Evolutionary conservation across 1,139 yeast genomes (phyloP).

Genomic region (Suhomyces kunorum): DNA sequence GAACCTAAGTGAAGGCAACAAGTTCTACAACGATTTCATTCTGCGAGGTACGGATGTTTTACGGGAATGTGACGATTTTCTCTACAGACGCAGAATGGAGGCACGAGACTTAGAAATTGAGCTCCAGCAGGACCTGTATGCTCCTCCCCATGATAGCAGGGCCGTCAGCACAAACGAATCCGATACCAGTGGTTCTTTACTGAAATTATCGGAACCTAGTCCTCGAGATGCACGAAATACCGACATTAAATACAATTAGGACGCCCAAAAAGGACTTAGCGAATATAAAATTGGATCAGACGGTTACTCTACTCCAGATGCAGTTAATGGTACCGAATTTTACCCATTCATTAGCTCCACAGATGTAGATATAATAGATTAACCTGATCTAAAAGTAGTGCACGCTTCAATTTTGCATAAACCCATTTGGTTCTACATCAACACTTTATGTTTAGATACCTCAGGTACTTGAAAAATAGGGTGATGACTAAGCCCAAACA

Average conservation of each 20-base stretch:
- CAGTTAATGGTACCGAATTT: not conserved
- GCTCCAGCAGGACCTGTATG: not conserved
- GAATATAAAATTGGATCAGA: too few relatives aligned
- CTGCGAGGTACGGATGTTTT: slow-evolving; percentile 50
- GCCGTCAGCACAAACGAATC: not conserved
- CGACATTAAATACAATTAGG: not conserved
- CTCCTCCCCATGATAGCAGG: not conserved
- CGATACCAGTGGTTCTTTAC: not conserved
- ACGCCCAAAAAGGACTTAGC: too few relatives aligned
- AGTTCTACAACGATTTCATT: slow-evolving; percentile 67
- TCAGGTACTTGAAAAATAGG: slow-evolving; percentile 26
- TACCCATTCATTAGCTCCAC: too few relatives aligned
- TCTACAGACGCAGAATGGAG: slow-evolving; percentile 54
- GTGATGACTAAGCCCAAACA: slow-evolving; percentile 29
- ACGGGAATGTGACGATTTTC: slow-evolving; percentile 54
- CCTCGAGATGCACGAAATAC: not conserved
- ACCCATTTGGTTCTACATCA: not conserved
- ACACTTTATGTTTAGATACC: slow-evolving; percentile 14
- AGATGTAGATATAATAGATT: too few relatives aligned
- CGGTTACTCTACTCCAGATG: too few relatives aligned
- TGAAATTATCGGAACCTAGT: slow-evolving; percentile 1
- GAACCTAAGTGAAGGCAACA: slow-evolving; percentile 68
- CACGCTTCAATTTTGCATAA: slow-evolving; percentile 2
- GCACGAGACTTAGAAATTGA: slow-evolving; percentile 47
- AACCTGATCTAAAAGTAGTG: not conserved